Percentiles rank a stretch among this genome's conserved stretches.
Conservation (phyloP, 768 basidiomycete species). For the Macrolepiota albuminosa region DNA sequence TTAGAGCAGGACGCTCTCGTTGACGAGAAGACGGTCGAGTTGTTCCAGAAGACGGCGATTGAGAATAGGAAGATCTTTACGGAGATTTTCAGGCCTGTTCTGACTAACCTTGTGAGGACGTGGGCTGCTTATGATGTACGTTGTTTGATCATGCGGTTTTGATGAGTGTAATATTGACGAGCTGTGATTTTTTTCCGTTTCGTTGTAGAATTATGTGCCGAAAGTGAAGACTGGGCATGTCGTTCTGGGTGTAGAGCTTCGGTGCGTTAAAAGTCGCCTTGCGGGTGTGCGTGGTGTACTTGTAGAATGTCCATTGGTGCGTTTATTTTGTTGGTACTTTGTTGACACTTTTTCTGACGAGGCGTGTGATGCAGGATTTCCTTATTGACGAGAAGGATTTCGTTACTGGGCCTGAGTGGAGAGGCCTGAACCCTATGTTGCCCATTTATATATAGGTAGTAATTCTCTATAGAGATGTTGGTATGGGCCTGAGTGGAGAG, state of each 20-base stretch:
- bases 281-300: constrained; percentile 61
- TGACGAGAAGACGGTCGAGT: constrained; percentile 45
- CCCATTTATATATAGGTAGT: constrained; percentile 71
- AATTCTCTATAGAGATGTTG: neutral
- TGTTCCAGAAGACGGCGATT: constrained; percentile 73
- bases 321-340: constrained; percentile 17
- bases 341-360: constrained; percentile 4
- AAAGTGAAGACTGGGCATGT: constrained; percentile 82
- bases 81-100: constrained; percentile 83
- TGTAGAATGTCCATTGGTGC: constrained; percentile 73
- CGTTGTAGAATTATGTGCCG: constrained; percentile 61
- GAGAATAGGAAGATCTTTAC: constrained; percentile 83
- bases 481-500: constrained; percentile 69
- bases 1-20: constrained; percentile 58
- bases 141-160: constrained; percentile 9
- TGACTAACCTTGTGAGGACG: constrained; percentile 73
- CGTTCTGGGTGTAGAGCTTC: constrained; percentile 58
- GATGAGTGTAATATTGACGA: neutral
- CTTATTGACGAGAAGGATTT: constrained; percentile 76
- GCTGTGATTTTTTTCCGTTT: neutral
- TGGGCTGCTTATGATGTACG: constrained; percentile 78
- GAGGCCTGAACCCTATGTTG: constrained; percentile 67
- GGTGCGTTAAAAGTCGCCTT: constrained; percentile 73
- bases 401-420: constrained; percentile 68
- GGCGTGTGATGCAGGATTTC: constrained; percentile 64